Evolutionary conservation across 2,329 filamentous ascomycete species (phyloP), one percentile per base, ranked within the genome.

Genomic region (Ciborinia camelliae): DNA sequence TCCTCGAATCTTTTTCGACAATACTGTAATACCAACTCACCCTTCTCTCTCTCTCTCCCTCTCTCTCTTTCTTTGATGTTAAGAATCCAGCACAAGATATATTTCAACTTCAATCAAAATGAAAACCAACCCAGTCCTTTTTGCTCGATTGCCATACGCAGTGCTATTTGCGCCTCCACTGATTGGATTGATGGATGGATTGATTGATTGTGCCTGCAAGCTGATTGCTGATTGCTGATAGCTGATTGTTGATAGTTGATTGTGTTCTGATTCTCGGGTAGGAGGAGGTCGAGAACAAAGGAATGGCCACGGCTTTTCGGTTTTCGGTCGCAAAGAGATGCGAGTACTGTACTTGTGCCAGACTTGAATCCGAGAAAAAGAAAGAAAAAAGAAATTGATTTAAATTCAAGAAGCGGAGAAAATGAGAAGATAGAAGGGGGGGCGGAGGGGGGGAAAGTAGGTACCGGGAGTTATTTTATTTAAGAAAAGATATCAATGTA

Each of bases 281-380:
- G 12, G 26, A 32, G 39, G 55, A 28, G 32, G 35, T 61, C 58
- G 58, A 52, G 58, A 52, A 52, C 58, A 61, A 61, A 61, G 58
- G 58, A 61, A 61, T 52, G 58, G 47, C 37, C 23, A n/a, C 59
- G 59, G 59, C 47, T 53, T 23, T n/a, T n/a, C 59, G 59, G 59
- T 35, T 53, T 51, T 62, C 45, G 26, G 45, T 62, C 59, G 23
- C 47, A 51, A 52, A 41, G 48, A 41, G 48, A 39, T 30, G 45
- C 43, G 23, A 61, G 43, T 26, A 12, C 6, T 55, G 35, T 32
- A 32, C 9, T 35, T 8, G 20, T 23, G n/a, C n/a, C n/a, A n/a
- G n/a, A n/a, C n/a, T n/a, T n/a, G n/a, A n/a, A n/a, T n/a, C n/a
- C n/a, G n/a, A n/a, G n/a, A 2, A 30, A 28, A 26, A 18, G 26